These are phyloP conservation scores for Penicillium daleae DNA, from an alignment of 495 filamentous ascomycete genomes.

Conservation along the genomic window DNA sequence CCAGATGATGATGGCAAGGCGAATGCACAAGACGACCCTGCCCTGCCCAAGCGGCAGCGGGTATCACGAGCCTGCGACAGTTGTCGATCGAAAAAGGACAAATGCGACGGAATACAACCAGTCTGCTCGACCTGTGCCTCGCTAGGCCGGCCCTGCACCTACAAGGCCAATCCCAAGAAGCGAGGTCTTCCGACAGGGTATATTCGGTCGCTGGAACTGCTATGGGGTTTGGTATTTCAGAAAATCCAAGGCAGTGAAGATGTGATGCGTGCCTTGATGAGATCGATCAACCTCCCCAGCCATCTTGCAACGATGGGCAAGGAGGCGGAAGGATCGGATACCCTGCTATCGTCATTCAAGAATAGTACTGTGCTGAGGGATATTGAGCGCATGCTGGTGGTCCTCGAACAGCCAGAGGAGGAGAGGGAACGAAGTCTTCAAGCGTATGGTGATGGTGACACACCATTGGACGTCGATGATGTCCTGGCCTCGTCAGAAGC, in stretches of 20 bases:
- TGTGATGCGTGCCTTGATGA: constrained; percentile 46
- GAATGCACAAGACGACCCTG: constrained; percentile 34
- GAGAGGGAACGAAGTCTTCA: constrained; percentile 33
- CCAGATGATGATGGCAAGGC: constrained; percentile 36
- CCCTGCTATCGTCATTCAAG: constrained; percentile 57
- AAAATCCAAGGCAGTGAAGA: constrained; percentile 50
- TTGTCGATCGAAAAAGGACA: constrained; percentile 66
- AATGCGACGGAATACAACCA: constrained; percentile 67
- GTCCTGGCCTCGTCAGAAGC: constrained; percentile 41
- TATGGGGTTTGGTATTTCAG: constrained; percentile 48
- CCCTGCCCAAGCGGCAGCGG: constrained; percentile 46
- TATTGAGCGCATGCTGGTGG: constrained; percentile 55
- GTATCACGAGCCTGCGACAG: constrained; percentile 72
- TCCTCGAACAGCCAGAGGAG: constrained; percentile 48
- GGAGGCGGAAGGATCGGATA: constrained; percentile 48
- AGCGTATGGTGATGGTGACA: constrained; percentile 32
- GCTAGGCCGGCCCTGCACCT: constrained; percentile 64
- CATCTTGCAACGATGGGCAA: constrained; percentile 50
- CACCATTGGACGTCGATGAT: constrained; percentile 40
- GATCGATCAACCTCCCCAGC: constrained; percentile 43
- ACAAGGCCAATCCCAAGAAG: constrained; percentile 70
- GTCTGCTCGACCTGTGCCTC: constrained; percentile 65
- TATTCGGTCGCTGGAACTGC: constrained; percentile 44
- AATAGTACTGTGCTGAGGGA: constrained; percentile 55
- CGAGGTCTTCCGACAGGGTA: constrained; percentile 57